phyloP scores from a whole-genome alignment of 192 early-diverging fungal species.

The Podila horticola region DNA sequence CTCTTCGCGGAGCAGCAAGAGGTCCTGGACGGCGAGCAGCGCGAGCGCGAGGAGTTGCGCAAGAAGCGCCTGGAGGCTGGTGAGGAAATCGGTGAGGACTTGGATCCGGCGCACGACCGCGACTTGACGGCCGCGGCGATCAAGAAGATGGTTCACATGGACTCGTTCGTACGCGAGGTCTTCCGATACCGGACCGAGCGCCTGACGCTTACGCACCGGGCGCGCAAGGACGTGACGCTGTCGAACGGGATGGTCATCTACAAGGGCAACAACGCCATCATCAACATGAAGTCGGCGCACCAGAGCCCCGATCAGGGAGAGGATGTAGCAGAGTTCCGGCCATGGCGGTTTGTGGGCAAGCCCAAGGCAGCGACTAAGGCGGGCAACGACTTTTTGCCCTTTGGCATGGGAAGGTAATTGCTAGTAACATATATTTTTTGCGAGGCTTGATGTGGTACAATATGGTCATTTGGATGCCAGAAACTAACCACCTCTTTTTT shows the following conservation, averaged over 20 bases:
- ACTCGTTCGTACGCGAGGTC: constrained; percentile 53
- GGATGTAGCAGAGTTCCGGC: constrained; percentile 35
- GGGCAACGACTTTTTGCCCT: constrained; percentile 41
- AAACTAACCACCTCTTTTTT: too few relatives aligned
- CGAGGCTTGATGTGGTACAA: too few relatives aligned
- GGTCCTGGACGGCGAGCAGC: constrained; percentile 19
- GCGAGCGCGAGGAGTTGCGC: constrained; percentile 24
- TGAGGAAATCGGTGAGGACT: constrained; percentile 4
- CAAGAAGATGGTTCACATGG: constrained; percentile 53
- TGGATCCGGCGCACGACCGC: constrained; percentile 27
- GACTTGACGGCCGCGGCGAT: constrained; percentile 26
- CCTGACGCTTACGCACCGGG: constrained; percentile 22
- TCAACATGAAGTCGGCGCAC: constrained; percentile 38
- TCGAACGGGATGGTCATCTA: constrained; percentile 44
- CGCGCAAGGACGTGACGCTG: constrained; percentile 26
- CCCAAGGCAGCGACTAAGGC: constrained; percentile 39
- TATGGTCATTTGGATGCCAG: too few relatives aligned
- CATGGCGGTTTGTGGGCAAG: constrained; percentile 49
- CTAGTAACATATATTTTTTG: too few relatives aligned
- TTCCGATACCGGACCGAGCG: constrained; percentile 36
- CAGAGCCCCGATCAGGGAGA: constrained; percentile 25
- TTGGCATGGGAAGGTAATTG: constrained; percentile 56
- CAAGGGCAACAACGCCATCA: constrained; percentile 28
- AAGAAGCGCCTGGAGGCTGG: constrained; percentile 8
- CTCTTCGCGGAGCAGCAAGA: constrained; percentile 48